These are phyloP conservation scores for Linnemannia elongata DNA, from an alignment of 192 early-diverging fungal genomes.

Conservation along the genomic window DNA sequence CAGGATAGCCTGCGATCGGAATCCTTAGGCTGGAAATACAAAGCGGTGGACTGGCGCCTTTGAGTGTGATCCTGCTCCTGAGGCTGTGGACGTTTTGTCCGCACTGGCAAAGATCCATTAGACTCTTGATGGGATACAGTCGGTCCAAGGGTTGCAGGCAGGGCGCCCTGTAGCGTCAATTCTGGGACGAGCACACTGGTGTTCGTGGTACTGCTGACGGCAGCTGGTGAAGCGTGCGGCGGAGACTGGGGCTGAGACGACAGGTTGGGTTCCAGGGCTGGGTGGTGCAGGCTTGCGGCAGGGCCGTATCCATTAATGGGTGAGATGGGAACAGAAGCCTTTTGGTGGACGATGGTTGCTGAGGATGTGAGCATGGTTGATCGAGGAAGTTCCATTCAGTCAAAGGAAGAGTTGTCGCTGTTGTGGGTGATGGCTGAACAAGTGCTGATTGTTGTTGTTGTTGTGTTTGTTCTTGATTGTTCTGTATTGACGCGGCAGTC, in stretches of 20 bases:
- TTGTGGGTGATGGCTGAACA: not conserved
- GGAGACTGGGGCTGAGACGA: conserved; percentile 3
- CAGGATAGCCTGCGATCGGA: not conserved
- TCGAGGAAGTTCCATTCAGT: conserved; percentile 1
- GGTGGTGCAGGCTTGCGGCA: conserved; percentile 9
- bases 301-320: not conserved
- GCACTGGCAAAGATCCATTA: not conserved
- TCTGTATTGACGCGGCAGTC: not conserved
- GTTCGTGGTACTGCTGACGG: not conserved
- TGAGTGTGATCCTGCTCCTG: not conserved
- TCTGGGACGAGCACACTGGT: not conserved
- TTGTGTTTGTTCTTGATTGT: not conserved
- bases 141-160: not conserved
- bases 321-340: not conserved
- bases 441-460: not conserved
- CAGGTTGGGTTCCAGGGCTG: not conserved
- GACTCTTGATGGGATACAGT: not conserved
- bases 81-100: not conserved
- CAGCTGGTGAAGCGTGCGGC: not conserved
- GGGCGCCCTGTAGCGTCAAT: not conserved
- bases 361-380: conserved; percentile 25
- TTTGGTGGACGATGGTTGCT: conserved; percentile 17
- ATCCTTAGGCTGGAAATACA: not conserved
- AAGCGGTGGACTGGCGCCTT: not conserved
- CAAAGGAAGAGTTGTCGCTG: not conserved